phyloP scores from a whole-genome alignment of 371 early-diverging fungal species.

The Lichtheimia ramosa region DNA sequence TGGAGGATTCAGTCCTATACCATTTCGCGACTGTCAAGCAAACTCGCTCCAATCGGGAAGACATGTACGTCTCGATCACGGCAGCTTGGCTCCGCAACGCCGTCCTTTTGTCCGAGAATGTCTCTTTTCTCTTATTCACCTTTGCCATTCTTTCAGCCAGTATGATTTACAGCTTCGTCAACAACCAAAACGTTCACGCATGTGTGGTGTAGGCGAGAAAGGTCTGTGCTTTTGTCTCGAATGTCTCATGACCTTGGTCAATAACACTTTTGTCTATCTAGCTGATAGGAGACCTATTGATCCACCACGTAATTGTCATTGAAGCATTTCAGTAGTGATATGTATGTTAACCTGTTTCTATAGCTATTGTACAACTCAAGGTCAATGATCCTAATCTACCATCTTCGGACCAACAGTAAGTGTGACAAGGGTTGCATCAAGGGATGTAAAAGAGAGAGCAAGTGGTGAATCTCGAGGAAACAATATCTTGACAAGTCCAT shows the following conservation, averaged over 20 bases:
- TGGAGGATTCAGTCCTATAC: conserved; percentile 57
- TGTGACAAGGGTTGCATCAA: not conserved
- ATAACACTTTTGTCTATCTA: conserved; percentile 21
- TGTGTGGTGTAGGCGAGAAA: conserved; percentile 93
- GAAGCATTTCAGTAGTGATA: not conserved
- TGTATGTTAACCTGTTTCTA: not conserved
- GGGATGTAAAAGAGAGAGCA: not conserved
- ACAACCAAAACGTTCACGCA: conserved; percentile 91
- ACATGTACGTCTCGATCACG: conserved; percentile 41
- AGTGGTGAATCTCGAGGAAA: not conserved
- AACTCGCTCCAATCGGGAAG: conserved; percentile 53
- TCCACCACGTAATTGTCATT: conserved; percentile 71
- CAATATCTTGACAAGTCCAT: no score
- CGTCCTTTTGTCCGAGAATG: no score
- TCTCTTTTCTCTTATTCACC: no score
- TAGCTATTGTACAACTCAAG: conserved; percentile 78
- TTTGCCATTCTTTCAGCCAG: conserved; percentile 33
- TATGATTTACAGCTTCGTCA: conserved; percentile 80
- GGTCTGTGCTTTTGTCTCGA: conserved; percentile 40
- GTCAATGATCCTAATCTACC: conserved; percentile 57
- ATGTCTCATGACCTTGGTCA: not conserved
- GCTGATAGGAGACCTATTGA: conserved; percentile 94
- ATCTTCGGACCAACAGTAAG: conserved; percentile 36
- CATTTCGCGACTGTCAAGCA: conserved; percentile 61
- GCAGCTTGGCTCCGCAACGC: no score